Evolutionary conservation across 768 basidiomycete genomes (phyloP), one percentile per base, ranked within the genome.

Genomic region (Leccinellum rugosiceps): DNA sequence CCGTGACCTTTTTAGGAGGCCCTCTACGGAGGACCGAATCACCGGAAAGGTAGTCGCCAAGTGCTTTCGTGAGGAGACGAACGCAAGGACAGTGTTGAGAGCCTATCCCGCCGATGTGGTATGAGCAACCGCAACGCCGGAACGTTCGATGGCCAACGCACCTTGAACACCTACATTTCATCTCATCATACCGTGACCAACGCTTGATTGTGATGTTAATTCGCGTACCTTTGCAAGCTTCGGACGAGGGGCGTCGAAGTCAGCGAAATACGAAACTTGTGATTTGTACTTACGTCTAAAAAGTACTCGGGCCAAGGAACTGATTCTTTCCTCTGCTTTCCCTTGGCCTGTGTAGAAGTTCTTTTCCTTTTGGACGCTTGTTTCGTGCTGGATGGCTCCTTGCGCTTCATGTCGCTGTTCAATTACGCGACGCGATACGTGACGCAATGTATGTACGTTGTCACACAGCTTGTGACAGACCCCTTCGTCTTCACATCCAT

Each of bases 31-130:
- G 14, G 81, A 78, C 44, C 87, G 80, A 25, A 94, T 78, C 3
- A 84, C 80, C 6, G 84, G 77, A 65, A 94, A 95, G 0, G 90
- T 94, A 7, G 83, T 86, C 7, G 91, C 88, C 32, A 95, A 71
- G 60, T 90, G 83, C 61, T 90, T 89, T 59, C 90, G 80, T 0
- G 90, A 86, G 3, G 90, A 89, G 38, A 92, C 80, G 65, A 96
- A 96, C 0, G 89, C 92, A 41, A 94, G 80, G 4, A 96, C 90
- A 14, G 92, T 92, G 63, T 94, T 95, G 48, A 95, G 75, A 10
- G 92, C 90, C 90, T 95, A 51, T 38, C 14, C 13, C 15, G 6
- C 56, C 17, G 11, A 50, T 4, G 30, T 35, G 23, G 28, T 17
- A 17, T 52, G 10, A 35, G 31, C n/a, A 38, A 26, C 6, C 17